Percentiles rank a stretch among this genome's conserved stretches.
Conservation (phyloP, 1,139 yeast species). For the Debaryomyces coudertii region DNA sequence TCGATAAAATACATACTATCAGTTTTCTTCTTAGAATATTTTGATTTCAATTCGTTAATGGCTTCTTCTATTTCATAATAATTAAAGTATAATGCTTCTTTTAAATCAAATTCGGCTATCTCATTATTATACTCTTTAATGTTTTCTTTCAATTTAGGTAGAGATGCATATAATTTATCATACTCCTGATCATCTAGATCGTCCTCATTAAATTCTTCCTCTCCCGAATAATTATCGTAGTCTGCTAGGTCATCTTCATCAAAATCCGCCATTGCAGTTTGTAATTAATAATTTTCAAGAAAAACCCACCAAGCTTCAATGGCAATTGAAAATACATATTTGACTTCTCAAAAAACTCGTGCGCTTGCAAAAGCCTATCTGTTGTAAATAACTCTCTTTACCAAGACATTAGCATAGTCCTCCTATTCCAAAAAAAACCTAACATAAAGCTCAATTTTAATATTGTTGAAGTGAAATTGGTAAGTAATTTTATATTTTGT, state of each 20-base stretch:
- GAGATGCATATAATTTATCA: conserved; percentile 42
- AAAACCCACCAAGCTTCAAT: background rate
- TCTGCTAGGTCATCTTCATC: conserved; percentile 42
- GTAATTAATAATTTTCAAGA: background rate
- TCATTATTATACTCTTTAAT: conserved; percentile 44
- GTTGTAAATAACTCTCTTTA: background rate
- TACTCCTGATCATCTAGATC: conserved; percentile 53
- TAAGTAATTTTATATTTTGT: background rate
- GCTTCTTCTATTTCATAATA: conserved; percentile 62
- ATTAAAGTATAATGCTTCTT: conserved; percentile 63
- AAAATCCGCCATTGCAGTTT: conserved; percentile 19
- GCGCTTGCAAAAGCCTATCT: background rate
- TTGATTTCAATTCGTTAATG: conserved; percentile 52
- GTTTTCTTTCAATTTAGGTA: conserved; percentile 44
- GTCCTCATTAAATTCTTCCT: conserved; percentile 44
- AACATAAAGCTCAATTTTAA: too few relatives aligned
- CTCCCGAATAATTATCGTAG: conserved; percentile 52
- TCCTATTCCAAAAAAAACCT: too few relatives aligned
- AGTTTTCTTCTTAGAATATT: conserved; percentile 40
- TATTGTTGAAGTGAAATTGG: background rate
- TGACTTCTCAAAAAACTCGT: background rate
- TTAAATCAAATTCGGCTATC: conserved; percentile 54
- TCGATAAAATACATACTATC: conserved; percentile 43
- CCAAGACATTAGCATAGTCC: too few relatives aligned
- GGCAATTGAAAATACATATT: background rate